Percentiles rank a stretch among this genome's conserved stretches.
phyloP scores from a whole-genome alignment of 106 monocot genomes.

The Dioscorea dumetorum region DNA sequence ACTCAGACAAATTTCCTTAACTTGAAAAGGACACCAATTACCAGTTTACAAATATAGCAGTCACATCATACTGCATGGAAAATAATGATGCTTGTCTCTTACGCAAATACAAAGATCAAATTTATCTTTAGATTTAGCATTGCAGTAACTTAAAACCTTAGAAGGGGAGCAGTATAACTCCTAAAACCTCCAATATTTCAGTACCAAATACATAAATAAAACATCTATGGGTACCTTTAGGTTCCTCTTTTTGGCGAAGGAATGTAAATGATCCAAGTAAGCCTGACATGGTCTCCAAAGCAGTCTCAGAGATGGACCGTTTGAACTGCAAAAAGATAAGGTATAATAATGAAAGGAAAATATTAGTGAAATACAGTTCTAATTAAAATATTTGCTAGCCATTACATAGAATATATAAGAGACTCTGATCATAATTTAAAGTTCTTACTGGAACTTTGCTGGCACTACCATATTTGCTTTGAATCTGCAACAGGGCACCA shows the following conservation, averaged over 20 bases:
- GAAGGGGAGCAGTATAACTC: too few species aligned
- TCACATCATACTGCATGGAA: too few species aligned
- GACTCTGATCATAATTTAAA: background rate
- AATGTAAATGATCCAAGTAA: conserved; percentile 64
- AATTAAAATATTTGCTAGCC: background rate
- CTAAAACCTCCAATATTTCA: too few species aligned
- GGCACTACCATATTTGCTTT: conserved; percentile 61
- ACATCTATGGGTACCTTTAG: conserved; percentile 31
- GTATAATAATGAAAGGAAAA: background rate
- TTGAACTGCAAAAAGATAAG: conserved; percentile 31
- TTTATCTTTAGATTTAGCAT: too few species aligned
- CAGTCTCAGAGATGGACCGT: conserved; percentile 65
- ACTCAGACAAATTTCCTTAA: too few species aligned
- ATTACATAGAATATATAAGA: background rate
- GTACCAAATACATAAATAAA: too few species aligned
- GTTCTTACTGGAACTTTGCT: conserved; percentile 40
- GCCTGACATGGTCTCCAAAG: conserved; percentile 57
- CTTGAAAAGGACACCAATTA: too few species aligned
- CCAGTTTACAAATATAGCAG: too few species aligned
- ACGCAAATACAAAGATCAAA: too few species aligned
- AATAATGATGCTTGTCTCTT: too few species aligned
- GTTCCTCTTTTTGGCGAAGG: conserved; percentile 46
- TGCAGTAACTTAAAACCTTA: too few species aligned
- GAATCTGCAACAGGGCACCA: conserved; percentile 36
- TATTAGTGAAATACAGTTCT: background rate